These are phyloP conservation scores for Fusarium denticulatum DNA, from an alignment of 2,329 filamentous ascomycete genomes.

Conservation along the genomic window DNA sequence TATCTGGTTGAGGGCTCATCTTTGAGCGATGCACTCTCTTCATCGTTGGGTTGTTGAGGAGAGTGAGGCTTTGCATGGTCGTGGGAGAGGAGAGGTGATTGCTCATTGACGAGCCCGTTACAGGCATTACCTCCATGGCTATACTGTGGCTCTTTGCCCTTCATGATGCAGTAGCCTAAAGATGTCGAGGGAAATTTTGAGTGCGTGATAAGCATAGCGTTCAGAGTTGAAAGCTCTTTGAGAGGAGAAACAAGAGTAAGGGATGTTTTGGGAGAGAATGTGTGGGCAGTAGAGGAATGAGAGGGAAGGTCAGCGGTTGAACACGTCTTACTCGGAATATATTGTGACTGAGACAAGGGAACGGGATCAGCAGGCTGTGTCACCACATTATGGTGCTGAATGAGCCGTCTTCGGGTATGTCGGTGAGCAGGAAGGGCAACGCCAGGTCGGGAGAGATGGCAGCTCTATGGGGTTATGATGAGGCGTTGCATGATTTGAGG, in stretches of 20 bases:
- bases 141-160: not conserved
- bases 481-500: not conserved
- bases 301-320: fast-evolving
- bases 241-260: no score
- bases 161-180: not conserved
- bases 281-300: no score
- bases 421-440: not conserved
- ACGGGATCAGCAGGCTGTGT: not conserved
- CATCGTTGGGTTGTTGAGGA: not conserved
- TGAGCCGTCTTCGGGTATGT: not conserved
- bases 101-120: not conserved
- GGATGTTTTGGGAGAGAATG: no score
- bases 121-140: fast-evolving
- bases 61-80: not conserved
- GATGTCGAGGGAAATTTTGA: not conserved
- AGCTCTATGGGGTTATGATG: no score
- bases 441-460: fast-evolving
- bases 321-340: not conserved
- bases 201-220: not conserved
- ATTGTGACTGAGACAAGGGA: not conserved
- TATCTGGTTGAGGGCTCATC: not conserved
- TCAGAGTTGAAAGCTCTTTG: not conserved
- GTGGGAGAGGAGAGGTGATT: not conserved
- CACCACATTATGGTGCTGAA: not conserved
- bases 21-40: not conserved